phyloP scores from a whole-genome alignment of 2,329 filamentous ascomycete species.

The Colletotrichum caudatum region DNA sequence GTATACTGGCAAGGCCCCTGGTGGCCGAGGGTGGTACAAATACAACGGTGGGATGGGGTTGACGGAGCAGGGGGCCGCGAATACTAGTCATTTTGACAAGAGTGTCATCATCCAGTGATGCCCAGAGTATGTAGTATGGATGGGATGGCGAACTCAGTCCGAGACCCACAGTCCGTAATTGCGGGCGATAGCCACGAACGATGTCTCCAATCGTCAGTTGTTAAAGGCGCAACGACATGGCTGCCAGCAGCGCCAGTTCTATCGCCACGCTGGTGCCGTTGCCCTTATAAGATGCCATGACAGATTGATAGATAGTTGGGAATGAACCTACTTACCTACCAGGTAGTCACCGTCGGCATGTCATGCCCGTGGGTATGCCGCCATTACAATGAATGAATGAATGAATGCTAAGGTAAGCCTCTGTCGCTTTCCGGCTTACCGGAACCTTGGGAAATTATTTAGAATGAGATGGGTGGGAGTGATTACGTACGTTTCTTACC shows the following conservation, averaged over 20 bases:
- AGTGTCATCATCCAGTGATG: conserved; percentile 14
- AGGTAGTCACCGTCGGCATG: background rate
- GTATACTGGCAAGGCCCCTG: background rate
- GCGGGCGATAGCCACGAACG: background rate
- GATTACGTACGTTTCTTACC: no score
- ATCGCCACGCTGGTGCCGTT: conserved; percentile 13
- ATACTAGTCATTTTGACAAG: conserved; percentile 14
- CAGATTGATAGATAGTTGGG: background rate
- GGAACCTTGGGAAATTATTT: conserved; percentile 9
- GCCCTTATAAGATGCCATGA: conserved; percentile 21
- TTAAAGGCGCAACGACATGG: background rate
- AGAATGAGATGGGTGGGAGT: background rate
- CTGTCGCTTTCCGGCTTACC: conserved; percentile 14
- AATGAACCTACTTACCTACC: no score
- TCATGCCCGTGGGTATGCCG: background rate
- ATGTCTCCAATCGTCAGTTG: background rate
- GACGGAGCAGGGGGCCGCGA: background rate
- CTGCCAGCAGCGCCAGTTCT: conserved; percentile 10
- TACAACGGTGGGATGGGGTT: background rate
- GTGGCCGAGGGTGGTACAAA: conserved; percentile 10
- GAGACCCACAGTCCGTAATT: background rate
- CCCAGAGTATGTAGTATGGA: no score
- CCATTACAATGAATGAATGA: conserved; percentile 3
- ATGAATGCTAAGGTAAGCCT: background rate
- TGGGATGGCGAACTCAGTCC: background rate